Conservation (phyloP, 768 basidiomycete species). For the Hygrophorus pudorinus region DNA sequence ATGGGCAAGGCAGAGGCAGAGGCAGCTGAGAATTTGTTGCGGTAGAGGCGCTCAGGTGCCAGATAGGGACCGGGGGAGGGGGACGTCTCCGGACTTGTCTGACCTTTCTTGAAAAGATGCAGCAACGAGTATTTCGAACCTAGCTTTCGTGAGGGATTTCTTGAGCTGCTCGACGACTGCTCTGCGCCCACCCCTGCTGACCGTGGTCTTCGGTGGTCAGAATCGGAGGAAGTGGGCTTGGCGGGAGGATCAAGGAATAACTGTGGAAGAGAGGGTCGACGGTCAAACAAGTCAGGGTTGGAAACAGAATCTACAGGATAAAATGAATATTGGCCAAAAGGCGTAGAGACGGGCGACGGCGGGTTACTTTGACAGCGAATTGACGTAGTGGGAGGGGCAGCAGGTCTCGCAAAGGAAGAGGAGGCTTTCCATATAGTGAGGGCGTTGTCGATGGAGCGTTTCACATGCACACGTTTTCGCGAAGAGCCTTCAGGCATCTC, state of each 20-base stretch:
- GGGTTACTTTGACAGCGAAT: constrained; percentile 6
- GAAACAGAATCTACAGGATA: constrained; percentile 14
- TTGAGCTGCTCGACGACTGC: background rate
- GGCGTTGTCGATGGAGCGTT: constrained; percentile 71
- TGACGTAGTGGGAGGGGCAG: constrained; percentile 3
- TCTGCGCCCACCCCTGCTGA: constrained; percentile 60
- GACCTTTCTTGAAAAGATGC: constrained; percentile 63
- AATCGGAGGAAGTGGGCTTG: constrained; percentile 11
- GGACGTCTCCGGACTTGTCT: constrained; percentile 7
- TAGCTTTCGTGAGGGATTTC: constrained; percentile 27
- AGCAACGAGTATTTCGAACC: constrained; percentile 66
- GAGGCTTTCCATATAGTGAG: constrained; percentile 35
- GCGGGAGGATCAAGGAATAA: constrained; percentile 22
- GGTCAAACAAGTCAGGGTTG: background rate
- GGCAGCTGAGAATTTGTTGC: constrained; percentile 15
- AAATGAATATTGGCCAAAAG: constrained; percentile 39
- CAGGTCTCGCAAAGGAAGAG: background rate
- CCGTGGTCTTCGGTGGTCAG: constrained; percentile 41
- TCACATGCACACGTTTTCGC: constrained; percentile 53
- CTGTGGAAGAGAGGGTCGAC: constrained; percentile 61
- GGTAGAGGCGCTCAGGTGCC: constrained; percentile 1
- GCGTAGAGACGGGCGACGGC: constrained; percentile 15
- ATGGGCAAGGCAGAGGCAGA: constrained; percentile 10
- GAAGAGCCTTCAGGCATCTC: constrained; percentile 19
- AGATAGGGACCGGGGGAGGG: no score